Base-by-base conservation (phyloP, 805 yeast genomes). In the Peterozyma toletana region DNA sequence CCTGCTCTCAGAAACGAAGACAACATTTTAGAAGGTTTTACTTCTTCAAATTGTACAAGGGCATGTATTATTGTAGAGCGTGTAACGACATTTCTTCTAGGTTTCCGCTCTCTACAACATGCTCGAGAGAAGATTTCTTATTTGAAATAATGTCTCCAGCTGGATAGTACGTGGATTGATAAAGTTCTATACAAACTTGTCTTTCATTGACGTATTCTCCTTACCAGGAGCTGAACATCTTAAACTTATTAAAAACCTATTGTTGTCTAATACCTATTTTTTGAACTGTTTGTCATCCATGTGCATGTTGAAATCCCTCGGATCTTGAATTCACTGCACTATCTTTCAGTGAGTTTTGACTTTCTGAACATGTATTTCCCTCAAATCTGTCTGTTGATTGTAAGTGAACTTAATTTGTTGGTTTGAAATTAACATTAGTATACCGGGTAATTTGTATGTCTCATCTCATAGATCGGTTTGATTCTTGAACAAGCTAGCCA, bases 211-310 rank as follows among this genome's bases (percentile, higher is more conserved):
- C 56, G 53, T 55, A 55, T 47, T 53, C 62, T 61, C 66, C 66
- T 61, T 60, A 61, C 66, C 66, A 59, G 60, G 63, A 52, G 53
- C 48, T 56, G 46, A 39, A 61, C 64, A 61, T 44, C 41, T 42
- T 39, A 13, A 34, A 33, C 21, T n/a, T n/a, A n/a, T n/a, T n/a
- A n/a, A n/a, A n/a, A n/a, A n/a, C n/a, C n/a, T n/a, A n/a, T n/a
- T 18, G 27, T 21, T 21, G 27, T 21, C 27, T 21, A 21, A 5
- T 21, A 4, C 7, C 27, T 21, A 56, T 44, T 38, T 52, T 48
- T 37, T 54, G 61, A n/a, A 1, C 27, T 7, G 7, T 21, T 21
- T 21, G 27, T 7, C 27, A 21, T 21, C 7, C 7, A 5, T 4
- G 27, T 21, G 7, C 4, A 21, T 4, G 27, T 21, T 7, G 27